Evolutionary conservation across 2,329 filamentous ascomycete genomes (phyloP), one percentile per base, ranked within the genome.

Genomic region (Aspergillus eucalypticola): DNA sequence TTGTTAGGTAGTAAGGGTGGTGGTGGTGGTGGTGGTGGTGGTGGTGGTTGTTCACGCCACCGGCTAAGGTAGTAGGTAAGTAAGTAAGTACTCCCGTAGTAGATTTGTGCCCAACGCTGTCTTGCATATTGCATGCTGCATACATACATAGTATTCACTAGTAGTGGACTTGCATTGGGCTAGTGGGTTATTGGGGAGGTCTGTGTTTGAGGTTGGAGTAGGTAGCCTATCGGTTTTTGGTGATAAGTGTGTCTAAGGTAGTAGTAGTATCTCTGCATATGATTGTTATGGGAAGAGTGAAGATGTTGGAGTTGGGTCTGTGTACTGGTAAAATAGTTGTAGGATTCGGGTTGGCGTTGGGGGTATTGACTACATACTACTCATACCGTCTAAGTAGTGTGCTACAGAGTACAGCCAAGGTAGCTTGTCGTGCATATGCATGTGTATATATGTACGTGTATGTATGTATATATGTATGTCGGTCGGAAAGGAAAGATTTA

Each of bases 351-450:
- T 41, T 8, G 38, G 38, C n/a, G 38, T 41, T 41, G 38, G n/a
- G 17, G 6, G 42, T 29, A 29, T 10, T 10, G 27, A 29, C 27
- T 29, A 29, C 8, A 21, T 21, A 3, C 21, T 21, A 21, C 21
- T 21, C n/a, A n/a, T n/a, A n/a, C n/a, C n/a, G n/a, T n/a, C n/a
- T 21, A 21, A 25, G 23, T 25, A 25, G 23, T 25, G 23, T 25
- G 23, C 23, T 25, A 25, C 25, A 19, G 42, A 46, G 17, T 32
- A 27, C 13, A 15, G 8, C 15, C 5, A 8, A 15, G 21, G 23
- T 27, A 10, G 25, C 10, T 50, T 50, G 46, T 50, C 25, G 25
- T 50, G 46, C 46, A 50, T 50, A 50, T 50, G 46, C 46, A 50
- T 50, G 46, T 44, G n/a, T 42, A 19, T 42, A 35, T n/a, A 27